Evolutionary conservation across 257 asterid genomes (phyloP), one percentile per base, ranked within the genome.

Genomic region (Fraxinus anomala): DNA sequence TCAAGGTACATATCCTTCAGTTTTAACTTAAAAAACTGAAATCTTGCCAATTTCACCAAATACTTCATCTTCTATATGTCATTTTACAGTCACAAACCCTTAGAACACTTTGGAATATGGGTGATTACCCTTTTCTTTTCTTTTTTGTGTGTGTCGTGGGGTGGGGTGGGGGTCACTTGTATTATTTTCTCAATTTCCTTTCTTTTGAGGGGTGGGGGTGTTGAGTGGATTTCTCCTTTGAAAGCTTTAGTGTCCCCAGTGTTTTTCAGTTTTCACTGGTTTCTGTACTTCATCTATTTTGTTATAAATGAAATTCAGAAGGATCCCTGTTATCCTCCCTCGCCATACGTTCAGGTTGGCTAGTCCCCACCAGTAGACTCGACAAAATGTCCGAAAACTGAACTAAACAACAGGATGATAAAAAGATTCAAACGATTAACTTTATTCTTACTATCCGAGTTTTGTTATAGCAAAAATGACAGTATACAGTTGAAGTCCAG

Each of bases 1-100:
- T 93, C 99, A 51, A 93, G 97, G 99, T 95, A 84, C 3, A 34
- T 67, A 61, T 61, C 19, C 33, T 21, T 44, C 51, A 44, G 51
- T 47, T 47, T 47, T 13, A 47, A 47, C n/a, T 16, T 47, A 47
- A 47, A 47, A 5, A 13, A 13, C 56, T 47, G n/a, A 47, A 47
- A 14, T 47, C n/a, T 47, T 47, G 56, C n/a, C n/a, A 47, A 47
- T 47, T 47, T 47, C 56, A 47, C 56, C 56, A 47, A 47, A 40
- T 4, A 47, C 5, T 47, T 47, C 56, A 14, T 3, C 56, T 47
- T 47, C 56, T 47, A 47, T 14, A 12, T 47, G 56, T 47, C 13
- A 16, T 47, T 47, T 44, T 47, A 47, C n/a, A 47, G n/a, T 47
- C n/a, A 14, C n/a, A 47, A 47, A 13, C 56, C 56, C n/a, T 47